Conservation (phyloP, 2,329 filamentous ascomycete species). For the Xylariales sp. region DNA sequence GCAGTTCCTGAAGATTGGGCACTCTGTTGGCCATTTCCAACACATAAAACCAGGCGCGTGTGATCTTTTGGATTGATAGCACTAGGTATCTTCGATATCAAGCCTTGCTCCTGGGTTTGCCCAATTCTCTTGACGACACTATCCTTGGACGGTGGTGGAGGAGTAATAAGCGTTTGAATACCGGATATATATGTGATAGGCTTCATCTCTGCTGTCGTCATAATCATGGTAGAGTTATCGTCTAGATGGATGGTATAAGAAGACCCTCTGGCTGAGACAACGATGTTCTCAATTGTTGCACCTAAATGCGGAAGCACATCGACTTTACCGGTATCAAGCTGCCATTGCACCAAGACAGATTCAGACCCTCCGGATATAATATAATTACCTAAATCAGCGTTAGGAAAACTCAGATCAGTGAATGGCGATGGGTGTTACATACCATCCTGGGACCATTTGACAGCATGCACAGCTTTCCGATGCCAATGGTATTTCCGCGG, state of each 20-base stretch:
- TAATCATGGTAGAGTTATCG: constrained; percentile 86
- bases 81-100: constrained; percentile 49
- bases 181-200: constrained; percentile 81
- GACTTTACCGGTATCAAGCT: constrained; percentile 78
- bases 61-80: constrained; percentile 58
- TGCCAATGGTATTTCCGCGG: constrained; percentile 86
- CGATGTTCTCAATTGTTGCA: constrained; percentile 77
- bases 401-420: too few relatives aligned
- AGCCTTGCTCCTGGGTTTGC: constrained; percentile 36
- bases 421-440: constrained; percentile 25
- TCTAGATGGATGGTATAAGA: constrained; percentile 82
- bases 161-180: constrained; percentile 62
- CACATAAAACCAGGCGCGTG: constrained; percentile 63
- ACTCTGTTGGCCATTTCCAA: constrained; percentile 57
- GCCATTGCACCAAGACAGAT: constrained; percentile 87
- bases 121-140: constrained; percentile 49
- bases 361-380: constrained; percentile 90
- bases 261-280: constrained; percentile 73
- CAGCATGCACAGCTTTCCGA: constrained; percentile 71
- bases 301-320: constrained; percentile 89
- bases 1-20: constrained; percentile 44
- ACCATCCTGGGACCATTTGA: constrained; percentile 94
- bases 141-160: constrained; percentile 45
- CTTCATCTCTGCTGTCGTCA: constrained; percentile 85
- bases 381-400: constrained; percentile 79